Evolutionary conservation across 768 basidiomycete species (phyloP).

Genomic region (Clavaria fumosa): DNA sequence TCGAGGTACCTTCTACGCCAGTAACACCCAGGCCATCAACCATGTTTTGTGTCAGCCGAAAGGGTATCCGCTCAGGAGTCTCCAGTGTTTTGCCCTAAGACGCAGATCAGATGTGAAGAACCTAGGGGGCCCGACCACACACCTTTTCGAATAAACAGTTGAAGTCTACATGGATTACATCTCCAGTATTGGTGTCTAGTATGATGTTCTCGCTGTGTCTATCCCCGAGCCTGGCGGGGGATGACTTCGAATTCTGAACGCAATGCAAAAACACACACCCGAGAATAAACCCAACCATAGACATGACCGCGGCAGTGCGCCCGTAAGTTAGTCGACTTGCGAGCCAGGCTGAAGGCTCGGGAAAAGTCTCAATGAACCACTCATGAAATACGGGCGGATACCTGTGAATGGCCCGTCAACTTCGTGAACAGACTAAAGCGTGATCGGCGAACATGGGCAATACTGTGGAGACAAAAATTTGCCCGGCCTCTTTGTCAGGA

Average conservation of each 20-base stretch:
- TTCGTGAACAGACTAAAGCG: neutral
- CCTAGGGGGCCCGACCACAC: neutral
- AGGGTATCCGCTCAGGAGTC: constrained; percentile 84
- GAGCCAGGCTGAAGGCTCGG: constrained; percentile 92
- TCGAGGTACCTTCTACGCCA: constrained; percentile 66
- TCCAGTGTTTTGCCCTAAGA: constrained; percentile 65
- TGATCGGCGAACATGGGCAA: constrained; percentile 34
- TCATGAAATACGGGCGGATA: constrained; percentile 85
- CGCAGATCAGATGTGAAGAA: constrained; percentile 16
- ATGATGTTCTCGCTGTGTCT: constrained; percentile 95
- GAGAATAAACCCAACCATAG: constrained; percentile 93
- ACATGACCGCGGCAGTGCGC: constrained; percentile 91
- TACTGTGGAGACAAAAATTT: constrained; percentile 37
- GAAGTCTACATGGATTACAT: constrained; percentile 92
- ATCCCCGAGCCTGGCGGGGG: constrained; percentile 68
- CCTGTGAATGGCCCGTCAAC: constrained; percentile 21
- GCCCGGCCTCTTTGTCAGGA: constrained; percentile 33
- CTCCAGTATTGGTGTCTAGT: constrained; percentile 75
- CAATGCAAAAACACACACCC: constrained; percentile 43
- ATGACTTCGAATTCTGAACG: neutral
- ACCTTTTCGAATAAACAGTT: constrained; percentile 97
- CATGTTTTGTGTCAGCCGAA: constrained; percentile 86
- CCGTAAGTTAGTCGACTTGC: constrained; percentile 74
- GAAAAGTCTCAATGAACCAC: constrained; percentile 96
- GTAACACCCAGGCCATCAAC: constrained; percentile 87